phyloP scores from a whole-genome alignment of 2,329 filamentous ascomycete species.

The Apiospora pterosperma region DNA sequence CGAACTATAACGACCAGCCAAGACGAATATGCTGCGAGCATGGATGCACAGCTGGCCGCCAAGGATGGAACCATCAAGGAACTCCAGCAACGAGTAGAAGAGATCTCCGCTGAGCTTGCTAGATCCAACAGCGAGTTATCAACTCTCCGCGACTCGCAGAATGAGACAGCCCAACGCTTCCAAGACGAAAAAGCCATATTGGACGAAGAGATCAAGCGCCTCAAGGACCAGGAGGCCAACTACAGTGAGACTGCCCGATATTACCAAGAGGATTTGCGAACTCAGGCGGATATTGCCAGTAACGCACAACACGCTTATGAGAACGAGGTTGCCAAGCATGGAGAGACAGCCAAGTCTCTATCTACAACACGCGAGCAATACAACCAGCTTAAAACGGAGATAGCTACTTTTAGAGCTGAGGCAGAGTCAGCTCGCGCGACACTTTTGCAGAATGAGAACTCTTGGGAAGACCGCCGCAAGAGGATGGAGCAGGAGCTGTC shows the following conservation, averaged over 20 bases:
- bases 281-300: slow-evolving; percentile 89
- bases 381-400: slow-evolving; percentile 77
- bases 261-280: slow-evolving; percentile 87
- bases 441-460: slow-evolving; percentile 76
- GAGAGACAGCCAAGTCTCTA: slow-evolving; percentile 84
- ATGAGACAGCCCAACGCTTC: slow-evolving; percentile 65
- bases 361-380: slow-evolving; percentile 76
- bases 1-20: slow-evolving; percentile 75
- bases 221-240: slow-evolving; percentile 81
- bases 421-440: slow-evolving; percentile 81
- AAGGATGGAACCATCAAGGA: slow-evolving; percentile 80
- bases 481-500: slow-evolving; percentile 79
- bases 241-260: slow-evolving; percentile 77
- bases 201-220: slow-evolving; percentile 72
- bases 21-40: slow-evolving; percentile 85
- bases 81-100: slow-evolving; percentile 77
- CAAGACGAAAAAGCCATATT: slow-evolving; percentile 80
- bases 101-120: slow-evolving; percentile 77
- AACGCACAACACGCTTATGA: slow-evolving; percentile 96
- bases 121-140: slow-evolving; percentile 81
- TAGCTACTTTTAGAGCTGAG: slow-evolving; percentile 72
- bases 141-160: slow-evolving; percentile 73
- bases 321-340: slow-evolving; percentile 89
- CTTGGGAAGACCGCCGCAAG: slow-evolving; percentile 79
- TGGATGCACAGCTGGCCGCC: slow-evolving; percentile 69